These are phyloP conservation scores for Arachis stenosperma DNA, from an alignment of 306 rosid species.

Conservation along the genomic window DNA sequence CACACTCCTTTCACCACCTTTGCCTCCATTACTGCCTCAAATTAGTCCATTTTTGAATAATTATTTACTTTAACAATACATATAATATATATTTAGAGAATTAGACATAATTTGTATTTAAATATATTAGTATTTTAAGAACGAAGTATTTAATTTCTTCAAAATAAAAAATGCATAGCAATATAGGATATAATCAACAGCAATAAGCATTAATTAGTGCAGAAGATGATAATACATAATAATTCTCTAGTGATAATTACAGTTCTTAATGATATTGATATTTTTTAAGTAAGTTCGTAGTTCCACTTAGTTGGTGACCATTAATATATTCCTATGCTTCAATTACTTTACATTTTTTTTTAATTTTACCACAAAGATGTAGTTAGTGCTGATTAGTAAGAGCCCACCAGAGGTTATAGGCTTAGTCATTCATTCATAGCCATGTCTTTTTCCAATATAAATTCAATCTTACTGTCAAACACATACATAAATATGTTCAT, in stretches of 20 bases:
- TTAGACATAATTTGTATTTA: too few species aligned
- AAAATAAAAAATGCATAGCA: too few species aligned
- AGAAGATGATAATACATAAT: not conserved
- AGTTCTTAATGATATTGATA: not conserved
- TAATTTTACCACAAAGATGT: not conserved
- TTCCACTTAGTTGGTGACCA: constrained; percentile 29
- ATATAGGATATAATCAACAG: not conserved
- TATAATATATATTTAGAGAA: too few species aligned
- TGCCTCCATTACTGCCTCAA: constrained; percentile 16
- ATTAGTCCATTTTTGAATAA: constrained; percentile 2
- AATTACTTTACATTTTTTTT: constrained; percentile 27
- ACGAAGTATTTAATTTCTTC: too few species aligned
- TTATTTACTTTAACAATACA: too few species aligned
- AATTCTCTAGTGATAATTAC: not conserved
- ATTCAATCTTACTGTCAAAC: not conserved
- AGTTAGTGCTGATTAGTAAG: constrained; percentile 36
- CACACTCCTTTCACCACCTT: constrained; percentile 30
- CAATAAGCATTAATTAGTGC: constrained; percentile 9
- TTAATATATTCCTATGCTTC: constrained; percentile 36
- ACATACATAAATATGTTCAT: not conserved
- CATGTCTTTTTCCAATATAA: not conserved
- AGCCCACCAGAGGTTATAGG: constrained; percentile 33
- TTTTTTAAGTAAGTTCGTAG: constrained; percentile 12
- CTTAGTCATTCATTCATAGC: constrained; percentile 17
- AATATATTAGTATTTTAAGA: too few species aligned